Evolutionary conservation across 371 early-diverging fungal genomes (phyloP).

Genomic region (Mucor mucedo): DNA sequence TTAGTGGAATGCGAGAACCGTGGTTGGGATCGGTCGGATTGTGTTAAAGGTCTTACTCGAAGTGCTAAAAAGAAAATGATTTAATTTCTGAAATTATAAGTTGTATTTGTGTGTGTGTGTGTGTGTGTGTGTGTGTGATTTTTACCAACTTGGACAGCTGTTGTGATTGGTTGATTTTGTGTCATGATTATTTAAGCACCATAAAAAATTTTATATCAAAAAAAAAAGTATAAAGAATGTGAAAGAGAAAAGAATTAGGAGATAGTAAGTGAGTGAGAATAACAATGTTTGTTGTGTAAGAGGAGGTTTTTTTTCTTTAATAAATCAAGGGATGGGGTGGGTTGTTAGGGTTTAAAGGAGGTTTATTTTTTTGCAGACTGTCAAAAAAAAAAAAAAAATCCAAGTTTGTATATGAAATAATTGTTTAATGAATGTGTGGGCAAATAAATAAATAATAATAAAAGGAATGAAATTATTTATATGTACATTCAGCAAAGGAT

Average conservation of each 20-base stretch:
- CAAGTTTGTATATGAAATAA: not conserved
- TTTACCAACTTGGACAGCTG: constrained; percentile 27
- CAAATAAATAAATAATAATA: too few species aligned
- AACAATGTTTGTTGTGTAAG: not conserved
- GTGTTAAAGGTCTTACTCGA: constrained; percentile 61
- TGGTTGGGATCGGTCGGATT: constrained; percentile 52
- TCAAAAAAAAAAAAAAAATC: not conserved
- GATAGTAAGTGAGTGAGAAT: not conserved
- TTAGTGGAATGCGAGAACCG: constrained; percentile 49
- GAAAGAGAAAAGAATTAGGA: constrained; percentile 2
- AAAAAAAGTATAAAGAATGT: not conserved
- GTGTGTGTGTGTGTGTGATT: not conserved
- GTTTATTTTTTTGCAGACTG: constrained; percentile 4
- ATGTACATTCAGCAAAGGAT: too few species aligned
- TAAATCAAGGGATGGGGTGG: not conserved
- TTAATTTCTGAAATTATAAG: not conserved
- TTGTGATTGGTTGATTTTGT: constrained; percentile 9
- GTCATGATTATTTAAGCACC: constrained; percentile 10
- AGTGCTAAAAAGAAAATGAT: constrained; percentile 42
- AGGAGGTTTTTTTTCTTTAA: not conserved
- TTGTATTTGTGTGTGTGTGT: not conserved
- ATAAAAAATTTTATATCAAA: not conserved
- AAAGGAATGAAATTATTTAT: constrained; percentile 6
- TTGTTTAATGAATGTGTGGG: not conserved
- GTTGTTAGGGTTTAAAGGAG: constrained; percentile 10